These are phyloP conservation scores for Crassisporium funariophilum DNA, from an alignment of 768 basidiomycete species.

Conservation along the genomic window DNA sequence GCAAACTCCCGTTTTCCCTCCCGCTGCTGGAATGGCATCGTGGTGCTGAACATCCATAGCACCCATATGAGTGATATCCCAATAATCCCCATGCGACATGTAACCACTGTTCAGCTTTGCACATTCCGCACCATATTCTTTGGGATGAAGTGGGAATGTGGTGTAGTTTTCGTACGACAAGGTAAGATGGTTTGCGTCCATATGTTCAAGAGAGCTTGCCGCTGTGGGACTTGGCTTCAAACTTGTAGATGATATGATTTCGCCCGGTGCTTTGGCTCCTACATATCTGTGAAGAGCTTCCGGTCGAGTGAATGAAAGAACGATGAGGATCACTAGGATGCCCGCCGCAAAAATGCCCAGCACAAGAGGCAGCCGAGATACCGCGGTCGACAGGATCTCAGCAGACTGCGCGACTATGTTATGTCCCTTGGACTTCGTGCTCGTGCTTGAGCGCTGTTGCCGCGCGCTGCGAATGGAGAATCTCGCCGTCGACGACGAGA, in stretches of 20 bases:
- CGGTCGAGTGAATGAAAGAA: slow-evolving; percentile 52
- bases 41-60: slow-evolving; percentile 38
- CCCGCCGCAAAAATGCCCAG: slow-evolving; percentile 46
- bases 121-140: slow-evolving; percentile 61
- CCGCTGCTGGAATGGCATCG: slow-evolving; percentile 14
- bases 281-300: slow-evolving; percentile 48
- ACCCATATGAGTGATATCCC: slow-evolving; percentile 41
- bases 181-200: slow-evolving; percentile 22
- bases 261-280: slow-evolving; percentile 30
- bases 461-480: slow-evolving; percentile 43
- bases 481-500: slow-evolving; percentile 43
- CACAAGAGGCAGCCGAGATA: slow-evolving; percentile 43
- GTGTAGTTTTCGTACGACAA: slow-evolving; percentile 63
- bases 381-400: slow-evolving; percentile 18
- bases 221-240: slow-evolving; percentile 14
- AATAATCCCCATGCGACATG: slow-evolving; percentile 54
- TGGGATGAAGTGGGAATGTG: slow-evolving; percentile 56
- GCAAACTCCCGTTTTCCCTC: slow-evolving; percentile 40
- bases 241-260: slow-evolving; percentile 13
- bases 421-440: slow-evolving; percentile 11
- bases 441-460: slow-evolving; percentile 24
- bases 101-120: slow-evolving; percentile 46
- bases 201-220: slow-evolving; percentile 14
- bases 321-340: slow-evolving; percentile 47
- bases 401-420: slow-evolving; percentile 10